These are phyloP conservation scores for Globisporangium iwayamae DNA, from an alignment of 352 stramenopile species.

Conservation along the genomic window DNA sequence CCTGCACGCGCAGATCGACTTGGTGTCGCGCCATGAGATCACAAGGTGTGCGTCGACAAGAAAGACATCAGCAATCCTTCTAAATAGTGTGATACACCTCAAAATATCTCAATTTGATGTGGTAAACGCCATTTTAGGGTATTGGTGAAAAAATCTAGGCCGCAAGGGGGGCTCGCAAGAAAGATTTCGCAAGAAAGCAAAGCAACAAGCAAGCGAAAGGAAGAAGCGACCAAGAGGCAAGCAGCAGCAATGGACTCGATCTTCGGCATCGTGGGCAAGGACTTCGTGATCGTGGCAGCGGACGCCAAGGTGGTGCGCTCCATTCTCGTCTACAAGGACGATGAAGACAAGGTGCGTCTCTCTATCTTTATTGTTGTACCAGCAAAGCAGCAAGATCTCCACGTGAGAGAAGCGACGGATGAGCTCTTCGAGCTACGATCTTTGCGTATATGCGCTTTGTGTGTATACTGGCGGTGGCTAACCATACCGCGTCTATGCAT, in stretches of 20 bases:
- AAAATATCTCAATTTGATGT: too few relatives aligned
- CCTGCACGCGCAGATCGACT: constrained; percentile 48
- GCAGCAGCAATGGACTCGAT: constrained; percentile 70
- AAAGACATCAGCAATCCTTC: neutral
- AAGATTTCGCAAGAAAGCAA: constrained; percentile 5
- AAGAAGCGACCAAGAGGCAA: constrained; percentile 9
- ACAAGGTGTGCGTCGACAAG: neutral
- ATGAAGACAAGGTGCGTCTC: constrained; percentile 87
- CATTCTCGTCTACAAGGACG: constrained; percentile 92
- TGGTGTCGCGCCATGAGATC: constrained; percentile 13
- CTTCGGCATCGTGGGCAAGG: constrained; percentile 88
- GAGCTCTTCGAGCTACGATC: constrained; percentile 2
- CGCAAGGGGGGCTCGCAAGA: neutral
- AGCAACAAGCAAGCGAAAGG: neutral
- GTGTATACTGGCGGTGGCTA: neutral
- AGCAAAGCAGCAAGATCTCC: constrained; percentile 4
- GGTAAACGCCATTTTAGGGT: too few relatives aligned
- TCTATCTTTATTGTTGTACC: neutral
- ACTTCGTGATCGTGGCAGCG: constrained; percentile 89
- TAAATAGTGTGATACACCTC: constrained; percentile 9
- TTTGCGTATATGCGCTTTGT: neutral
- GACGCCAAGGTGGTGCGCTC: constrained; percentile 89
- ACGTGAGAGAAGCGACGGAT: too few relatives aligned
- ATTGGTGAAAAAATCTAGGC: too few relatives aligned
- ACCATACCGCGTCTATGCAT: neutral